phyloP scores from a whole-genome alignment of 805 yeast species.

The Myxozyma kluyveri region DNA sequence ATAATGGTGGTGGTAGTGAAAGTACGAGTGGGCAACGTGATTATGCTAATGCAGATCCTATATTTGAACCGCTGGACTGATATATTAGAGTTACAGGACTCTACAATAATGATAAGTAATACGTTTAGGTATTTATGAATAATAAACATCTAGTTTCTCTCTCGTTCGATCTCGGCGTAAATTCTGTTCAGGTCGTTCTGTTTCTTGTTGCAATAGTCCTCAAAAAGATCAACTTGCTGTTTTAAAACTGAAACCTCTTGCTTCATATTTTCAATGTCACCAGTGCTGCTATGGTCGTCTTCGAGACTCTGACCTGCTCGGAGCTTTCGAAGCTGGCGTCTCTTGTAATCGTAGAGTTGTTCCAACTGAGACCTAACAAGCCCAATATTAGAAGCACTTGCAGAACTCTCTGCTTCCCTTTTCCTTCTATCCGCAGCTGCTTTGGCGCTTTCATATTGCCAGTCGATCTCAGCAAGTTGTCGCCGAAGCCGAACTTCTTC shows the following conservation, averaged over 20 bases:
- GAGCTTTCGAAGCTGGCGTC: slow-evolving; percentile 50
- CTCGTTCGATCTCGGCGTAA: slow-evolving; percentile 33
- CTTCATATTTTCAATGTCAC: slow-evolving; percentile 40
- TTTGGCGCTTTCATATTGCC: slow-evolving; percentile 58
- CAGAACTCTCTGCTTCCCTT: slow-evolving; percentile 31
- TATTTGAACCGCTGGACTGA: background rate
- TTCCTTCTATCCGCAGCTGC: slow-evolving; percentile 44
- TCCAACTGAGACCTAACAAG: slow-evolving; percentile 65
- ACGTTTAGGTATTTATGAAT: background rate
- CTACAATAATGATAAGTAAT: background rate
- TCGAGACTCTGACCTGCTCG: slow-evolving; percentile 35
- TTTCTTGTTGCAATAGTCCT: slow-evolving; percentile 63
- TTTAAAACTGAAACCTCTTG: slow-evolving; percentile 66
- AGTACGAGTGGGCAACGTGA: no score
- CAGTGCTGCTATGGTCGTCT: slow-evolving; percentile 17
- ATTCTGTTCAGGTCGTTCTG: slow-evolving; percentile 57
- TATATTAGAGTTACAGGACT: no score
- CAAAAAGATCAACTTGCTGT: slow-evolving; percentile 70
- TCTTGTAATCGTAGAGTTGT: slow-evolving; percentile 76
- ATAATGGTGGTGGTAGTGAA: background rate
- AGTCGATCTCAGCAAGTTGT: slow-evolving; percentile 72
- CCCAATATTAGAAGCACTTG: slow-evolving; percentile 35
- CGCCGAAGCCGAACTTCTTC: slow-evolving; percentile 81
- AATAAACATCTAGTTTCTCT: slow-evolving; percentile 5
- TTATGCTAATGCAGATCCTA: background rate